Conservation (phyloP, 345 rosid genomes). For the Luvunga scandens region DNA sequence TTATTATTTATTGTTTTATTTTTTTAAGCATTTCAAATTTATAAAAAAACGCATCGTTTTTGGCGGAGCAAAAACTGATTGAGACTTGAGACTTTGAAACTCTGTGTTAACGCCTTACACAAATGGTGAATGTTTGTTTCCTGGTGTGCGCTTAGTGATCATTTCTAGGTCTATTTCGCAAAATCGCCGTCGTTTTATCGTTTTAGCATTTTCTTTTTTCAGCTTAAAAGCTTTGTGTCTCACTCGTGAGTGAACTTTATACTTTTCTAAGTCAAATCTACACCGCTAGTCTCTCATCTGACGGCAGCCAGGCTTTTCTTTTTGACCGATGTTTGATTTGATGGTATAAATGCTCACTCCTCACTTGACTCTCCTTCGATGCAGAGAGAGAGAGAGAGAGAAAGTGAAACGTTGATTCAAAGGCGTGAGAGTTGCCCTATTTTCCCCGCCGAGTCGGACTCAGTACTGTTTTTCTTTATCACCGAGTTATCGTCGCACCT, state of each 20-base stretch:
- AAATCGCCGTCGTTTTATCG: conserved; percentile 38
- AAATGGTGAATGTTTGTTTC: conserved; percentile 1
- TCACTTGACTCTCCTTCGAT: conserved; percentile 7
- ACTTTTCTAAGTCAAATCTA: conserved; percentile 29
- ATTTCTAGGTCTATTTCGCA: conserved; percentile 4
- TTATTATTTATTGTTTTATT: neutral
- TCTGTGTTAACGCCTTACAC: neutral
- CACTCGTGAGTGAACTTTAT: conserved; percentile 25
- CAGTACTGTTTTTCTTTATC: neutral
- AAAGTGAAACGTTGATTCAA: conserved; percentile 3
- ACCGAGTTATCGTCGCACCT: neutral
- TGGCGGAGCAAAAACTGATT: neutral
- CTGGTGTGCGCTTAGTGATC: neutral
- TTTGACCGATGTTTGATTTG: neutral
- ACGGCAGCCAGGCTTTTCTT: conserved; percentile 16
- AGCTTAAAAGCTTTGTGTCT: neutral
- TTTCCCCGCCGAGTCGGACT: neutral
- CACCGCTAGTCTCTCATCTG: conserved; percentile 25
- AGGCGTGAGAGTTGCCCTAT: neutral
- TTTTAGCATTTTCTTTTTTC: neutral
- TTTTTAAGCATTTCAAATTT: neutral
- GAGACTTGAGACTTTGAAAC: conserved; percentile 9
- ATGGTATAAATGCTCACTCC: conserved; percentile 10
- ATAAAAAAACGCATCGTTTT: neutral
- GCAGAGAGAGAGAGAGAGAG: conserved; percentile 22